These are phyloP conservation scores for Papiliotrema fonsecae DNA, from an alignment of 1,284 basidiomycete species.

Conservation along the genomic window DNA sequence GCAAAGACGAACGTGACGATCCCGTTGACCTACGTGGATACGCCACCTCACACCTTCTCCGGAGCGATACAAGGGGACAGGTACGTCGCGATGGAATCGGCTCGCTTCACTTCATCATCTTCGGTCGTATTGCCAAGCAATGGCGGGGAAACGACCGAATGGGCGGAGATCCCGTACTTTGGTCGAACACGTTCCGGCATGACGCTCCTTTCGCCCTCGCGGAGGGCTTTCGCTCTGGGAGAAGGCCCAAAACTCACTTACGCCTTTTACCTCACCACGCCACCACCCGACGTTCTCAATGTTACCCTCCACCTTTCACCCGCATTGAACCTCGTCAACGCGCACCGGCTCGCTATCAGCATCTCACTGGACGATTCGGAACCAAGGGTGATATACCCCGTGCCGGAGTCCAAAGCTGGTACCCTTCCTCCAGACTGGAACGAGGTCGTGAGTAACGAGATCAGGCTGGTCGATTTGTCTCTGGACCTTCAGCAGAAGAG, in stretches of 20 bases:
- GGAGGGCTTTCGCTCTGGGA: constrained; percentile 57
- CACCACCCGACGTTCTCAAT: constrained; percentile 33
- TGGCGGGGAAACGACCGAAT: constrained; percentile 53
- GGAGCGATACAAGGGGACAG: constrained; percentile 64
- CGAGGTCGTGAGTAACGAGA: constrained; percentile 25
- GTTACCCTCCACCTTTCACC: constrained; percentile 57
- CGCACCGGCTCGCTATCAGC: constrained; percentile 56
- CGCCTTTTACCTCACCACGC: constrained; percentile 51
- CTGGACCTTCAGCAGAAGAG: constrained; percentile 3
- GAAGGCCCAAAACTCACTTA: constrained; percentile 59
- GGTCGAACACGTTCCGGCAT: constrained; percentile 52
- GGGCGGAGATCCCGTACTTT: constrained; percentile 58
- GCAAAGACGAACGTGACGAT: constrained; percentile 47
- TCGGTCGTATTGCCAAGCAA: constrained; percentile 20
- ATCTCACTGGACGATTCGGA: constrained; percentile 54
- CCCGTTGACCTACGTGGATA: constrained; percentile 23
- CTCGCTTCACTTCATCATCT: constrained; percentile 46
- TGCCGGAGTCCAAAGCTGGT: constrained; percentile 51
- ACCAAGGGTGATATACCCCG: constrained; percentile 52
- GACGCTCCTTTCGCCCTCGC: constrained; percentile 58
- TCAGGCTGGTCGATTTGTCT: constrained; percentile 20
- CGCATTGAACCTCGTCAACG: constrained; percentile 56
- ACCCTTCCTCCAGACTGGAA: constrained; percentile 50
- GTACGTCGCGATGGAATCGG: constrained; percentile 62
- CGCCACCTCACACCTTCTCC: constrained; percentile 53